These are phyloP conservation scores for Penicillium samsonianum DNA, from an alignment of 495 filamentous ascomycete genomes.

Conservation along the genomic window DNA sequence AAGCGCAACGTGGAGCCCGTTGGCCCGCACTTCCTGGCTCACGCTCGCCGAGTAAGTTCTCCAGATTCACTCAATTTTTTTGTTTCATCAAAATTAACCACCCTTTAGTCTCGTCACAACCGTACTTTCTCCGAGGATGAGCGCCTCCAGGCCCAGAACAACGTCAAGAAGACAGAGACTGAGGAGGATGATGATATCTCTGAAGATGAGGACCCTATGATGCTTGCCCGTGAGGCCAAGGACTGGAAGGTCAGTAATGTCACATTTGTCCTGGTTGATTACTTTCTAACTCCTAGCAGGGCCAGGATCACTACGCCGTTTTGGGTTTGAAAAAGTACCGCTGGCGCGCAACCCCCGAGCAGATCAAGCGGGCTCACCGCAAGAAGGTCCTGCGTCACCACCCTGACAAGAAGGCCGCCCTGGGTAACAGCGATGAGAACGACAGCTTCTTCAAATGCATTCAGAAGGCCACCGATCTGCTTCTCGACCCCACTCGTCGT, in stretches of 20 bases:
- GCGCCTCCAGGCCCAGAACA: constrained; percentile 90
- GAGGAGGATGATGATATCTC: constrained; percentile 87
- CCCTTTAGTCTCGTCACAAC: constrained; percentile 75
- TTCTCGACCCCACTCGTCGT: constrained; percentile 87
- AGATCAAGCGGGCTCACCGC: constrained; percentile 97
- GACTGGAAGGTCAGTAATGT: constrained; percentile 86
- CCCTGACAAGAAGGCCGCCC: constrained; percentile 96
- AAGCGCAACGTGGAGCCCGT: constrained; percentile 91
- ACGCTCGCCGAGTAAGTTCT: constrained; percentile 78
- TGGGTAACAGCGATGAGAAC: constrained; percentile 77
- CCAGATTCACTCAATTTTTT: constrained; percentile 4
- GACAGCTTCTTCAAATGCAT: constrained; percentile 99
- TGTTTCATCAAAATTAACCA: constrained; percentile 23
- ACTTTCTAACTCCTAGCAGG: constrained; percentile 48
- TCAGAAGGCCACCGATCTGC: constrained; percentile 93
- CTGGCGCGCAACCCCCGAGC: constrained; percentile 87
- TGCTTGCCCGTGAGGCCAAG: constrained; percentile 91
- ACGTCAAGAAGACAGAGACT: constrained; percentile 92
- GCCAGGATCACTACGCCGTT: constrained; percentile 97
- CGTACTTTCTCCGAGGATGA: constrained; percentile 99
- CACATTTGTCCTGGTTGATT: neutral
- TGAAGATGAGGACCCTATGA: constrained; percentile 86
- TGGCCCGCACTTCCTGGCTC: constrained; percentile 95
- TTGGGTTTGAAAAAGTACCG: constrained; percentile 91
- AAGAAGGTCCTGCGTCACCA: constrained; percentile 99